Evolutionary conservation across 441 rosid genomes (phyloP).

Genomic region (Gossypium schwendimanii): DNA sequence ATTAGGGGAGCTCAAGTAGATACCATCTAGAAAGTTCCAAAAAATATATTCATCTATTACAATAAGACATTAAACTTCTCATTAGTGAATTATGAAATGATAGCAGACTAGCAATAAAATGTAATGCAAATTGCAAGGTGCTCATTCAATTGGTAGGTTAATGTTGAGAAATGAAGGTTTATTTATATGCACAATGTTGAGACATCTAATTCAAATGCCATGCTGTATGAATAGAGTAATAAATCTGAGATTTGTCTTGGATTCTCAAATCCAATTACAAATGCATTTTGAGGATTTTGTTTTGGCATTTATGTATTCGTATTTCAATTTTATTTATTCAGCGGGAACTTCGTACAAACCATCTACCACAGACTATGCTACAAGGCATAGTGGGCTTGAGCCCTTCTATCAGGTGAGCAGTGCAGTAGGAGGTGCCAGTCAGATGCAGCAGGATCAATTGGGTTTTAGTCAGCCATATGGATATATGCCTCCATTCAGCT

Average conservation of each 20-base stretch:
- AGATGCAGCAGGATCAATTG: conserved; percentile 15
- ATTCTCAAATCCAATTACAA: neutral
- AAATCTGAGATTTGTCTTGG: neutral
- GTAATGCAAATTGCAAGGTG: neutral
- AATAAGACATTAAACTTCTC: neutral
- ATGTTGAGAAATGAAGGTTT: conserved; percentile 1
- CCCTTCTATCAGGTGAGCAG: conserved; percentile 13
- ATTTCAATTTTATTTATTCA: neutral
- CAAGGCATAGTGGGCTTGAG: conserved; percentile 15
- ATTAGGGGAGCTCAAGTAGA: neutral
- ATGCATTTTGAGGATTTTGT: neutral
- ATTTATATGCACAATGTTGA: neutral
- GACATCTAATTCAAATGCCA: neutral
- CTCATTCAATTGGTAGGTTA: conserved; percentile 6
- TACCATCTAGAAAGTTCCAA: neutral
- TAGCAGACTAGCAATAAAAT: neutral
- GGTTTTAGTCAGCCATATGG: conserved; percentile 10
- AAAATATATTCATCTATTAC: neutral
- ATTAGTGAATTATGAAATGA: neutral
- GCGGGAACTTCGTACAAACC: conserved; percentile 12
- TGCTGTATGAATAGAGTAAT: neutral
- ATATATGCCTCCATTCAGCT: conserved; percentile 15
- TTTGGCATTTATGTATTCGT: neutral
- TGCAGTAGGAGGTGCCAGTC: conserved; percentile 13
- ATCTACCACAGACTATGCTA: conserved; percentile 14